Base-by-base conservation (phyloP, 305 asterid genomes). In the Coffea humblotiana region DNA sequence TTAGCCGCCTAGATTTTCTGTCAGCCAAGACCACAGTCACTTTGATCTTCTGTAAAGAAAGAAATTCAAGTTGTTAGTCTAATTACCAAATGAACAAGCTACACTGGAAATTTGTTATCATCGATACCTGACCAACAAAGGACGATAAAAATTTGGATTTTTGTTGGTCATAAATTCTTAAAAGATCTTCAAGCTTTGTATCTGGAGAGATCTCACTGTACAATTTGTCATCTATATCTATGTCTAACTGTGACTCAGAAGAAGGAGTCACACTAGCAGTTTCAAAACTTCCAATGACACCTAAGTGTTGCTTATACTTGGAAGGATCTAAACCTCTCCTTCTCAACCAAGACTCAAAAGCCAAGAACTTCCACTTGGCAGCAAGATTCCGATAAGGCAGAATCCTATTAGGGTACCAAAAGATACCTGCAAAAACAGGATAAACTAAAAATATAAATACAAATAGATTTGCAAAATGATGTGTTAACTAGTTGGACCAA, bases 261-360 rank as follows among this genome's bases (percentile, higher is more conserved):
- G 86, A 61, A 80, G 84, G 88, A 4, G 51, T 75, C 83, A 56
- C 68, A 82, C 89, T 88, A 77, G 84, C 86, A 76, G 91, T 86
- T 78, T 90, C 98, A 77, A 88, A 84, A 79, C 85, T 90, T 79
- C 96, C 94, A 80, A 94, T 86, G 73, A 95, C 85, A 29, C 97
- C 97, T 77, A 92, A 88, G 82, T 88, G 92, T 90, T 95, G 93
- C 88, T 93, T 87, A 87, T 90, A 92, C 61, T 79, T 83, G 56
- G 97, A 87, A 65, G 99, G 99, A 80, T 95, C 94, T 76, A 95
- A 75, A 49, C 99, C 98, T 77, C 89, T 92, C 84, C 88, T 87
- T 87, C 98, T 94, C 89, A 95, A 86, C 99, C 99, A 95, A 52
- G 99, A 92, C 85, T 95, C 99, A 71, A 95, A 94, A 75, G 97